Evolutionary conservation across 805 yeast genomes (phyloP).

Genomic region (Jamesozyma jinghongensis): DNA sequence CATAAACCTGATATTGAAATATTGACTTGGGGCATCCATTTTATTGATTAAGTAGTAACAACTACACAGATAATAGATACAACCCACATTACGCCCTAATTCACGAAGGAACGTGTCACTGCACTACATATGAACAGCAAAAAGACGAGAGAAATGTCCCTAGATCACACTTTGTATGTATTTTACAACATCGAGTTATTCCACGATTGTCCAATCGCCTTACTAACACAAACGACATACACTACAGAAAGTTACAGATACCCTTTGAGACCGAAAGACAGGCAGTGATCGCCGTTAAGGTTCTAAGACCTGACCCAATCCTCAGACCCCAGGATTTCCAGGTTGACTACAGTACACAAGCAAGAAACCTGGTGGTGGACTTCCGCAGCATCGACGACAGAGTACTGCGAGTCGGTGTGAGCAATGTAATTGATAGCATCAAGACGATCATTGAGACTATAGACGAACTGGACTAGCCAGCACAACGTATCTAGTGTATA

Average conservation of each 20-base stretch:
- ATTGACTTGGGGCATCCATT: too few species aligned
- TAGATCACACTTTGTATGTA: conserved; percentile 17
- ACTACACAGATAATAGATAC: too few species aligned
- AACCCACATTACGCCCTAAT: too few species aligned
- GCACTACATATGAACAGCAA: too few species aligned
- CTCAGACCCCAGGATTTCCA: conserved; percentile 57
- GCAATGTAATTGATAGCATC: conserved; percentile 66
- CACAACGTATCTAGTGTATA: too few species aligned
- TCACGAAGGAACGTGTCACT: too few species aligned
- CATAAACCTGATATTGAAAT: too few species aligned
- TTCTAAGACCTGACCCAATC: conserved; percentile 74
- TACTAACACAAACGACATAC: conserved; percentile 8
- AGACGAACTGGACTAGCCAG: conserved; percentile 40
- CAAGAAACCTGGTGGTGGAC: conserved; percentile 33
- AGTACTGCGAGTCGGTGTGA: conserved; percentile 74
- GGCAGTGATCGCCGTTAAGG: conserved; percentile 52
- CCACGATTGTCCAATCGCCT: too few species aligned
- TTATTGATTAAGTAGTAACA: too few species aligned
- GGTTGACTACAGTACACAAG: conserved; percentile 36
- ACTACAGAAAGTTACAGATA: conserved; percentile 37
- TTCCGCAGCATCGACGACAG: conserved; percentile 64
- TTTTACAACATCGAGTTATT: too few species aligned
- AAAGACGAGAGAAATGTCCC: conserved; percentile 3
- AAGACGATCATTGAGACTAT: conserved; percentile 73
- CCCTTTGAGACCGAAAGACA: conserved; percentile 56